A percentile compares a stretch with the other conserved stretches of the same genome.
These are phyloP conservation scores for Boechera stricta DNA, from an alignment of 345 rosid genomes.

Conservation along the genomic window DNA sequence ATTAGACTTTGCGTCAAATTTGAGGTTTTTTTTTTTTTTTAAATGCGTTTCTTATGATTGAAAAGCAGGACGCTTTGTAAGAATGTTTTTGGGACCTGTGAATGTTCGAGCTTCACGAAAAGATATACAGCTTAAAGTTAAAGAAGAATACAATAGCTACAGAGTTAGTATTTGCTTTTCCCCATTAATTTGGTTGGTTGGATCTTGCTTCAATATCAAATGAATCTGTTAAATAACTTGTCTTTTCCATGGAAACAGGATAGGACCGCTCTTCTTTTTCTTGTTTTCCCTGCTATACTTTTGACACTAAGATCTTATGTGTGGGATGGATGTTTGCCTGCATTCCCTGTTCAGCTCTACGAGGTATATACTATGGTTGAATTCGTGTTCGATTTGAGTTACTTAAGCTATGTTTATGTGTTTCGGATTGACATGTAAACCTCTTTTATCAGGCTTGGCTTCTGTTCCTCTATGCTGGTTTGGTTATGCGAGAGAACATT, in stretches of 20 bases:
- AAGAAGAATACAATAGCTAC: conserved; percentile 97
- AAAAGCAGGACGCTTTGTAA: conserved; percentile 66
- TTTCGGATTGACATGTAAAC: background rate
- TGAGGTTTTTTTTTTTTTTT: background rate
- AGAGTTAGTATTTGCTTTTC: conserved; percentile 54
- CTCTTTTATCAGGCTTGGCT: conserved; percentile 83
- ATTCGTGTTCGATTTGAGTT: background rate
- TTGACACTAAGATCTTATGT: conserved; percentile 73
- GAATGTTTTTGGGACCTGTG: conserved; percentile 93
- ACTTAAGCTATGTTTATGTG: background rate
- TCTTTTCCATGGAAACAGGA: conserved; percentile 61
- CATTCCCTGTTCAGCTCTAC: conserved; percentile 95
- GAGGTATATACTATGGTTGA: conserved; percentile 55
- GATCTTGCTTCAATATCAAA: background rate
- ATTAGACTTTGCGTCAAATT: background rate
- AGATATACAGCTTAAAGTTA: conserved; percentile 93
- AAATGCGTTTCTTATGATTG: background rate
- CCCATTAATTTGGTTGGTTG: background rate
- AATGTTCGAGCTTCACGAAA: conserved; percentile 88
- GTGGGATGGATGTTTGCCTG: conserved; percentile 93
- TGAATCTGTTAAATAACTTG: background rate
- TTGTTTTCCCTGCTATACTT: conserved; percentile 79
- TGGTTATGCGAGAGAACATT: conserved; percentile 94
- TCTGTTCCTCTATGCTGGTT: conserved; percentile 89
- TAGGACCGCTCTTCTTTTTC: conserved; percentile 91